phyloP scores from a whole-genome alignment of 2,329 filamentous ascomycete genomes.

The Dactylellina parvicollis region DNA sequence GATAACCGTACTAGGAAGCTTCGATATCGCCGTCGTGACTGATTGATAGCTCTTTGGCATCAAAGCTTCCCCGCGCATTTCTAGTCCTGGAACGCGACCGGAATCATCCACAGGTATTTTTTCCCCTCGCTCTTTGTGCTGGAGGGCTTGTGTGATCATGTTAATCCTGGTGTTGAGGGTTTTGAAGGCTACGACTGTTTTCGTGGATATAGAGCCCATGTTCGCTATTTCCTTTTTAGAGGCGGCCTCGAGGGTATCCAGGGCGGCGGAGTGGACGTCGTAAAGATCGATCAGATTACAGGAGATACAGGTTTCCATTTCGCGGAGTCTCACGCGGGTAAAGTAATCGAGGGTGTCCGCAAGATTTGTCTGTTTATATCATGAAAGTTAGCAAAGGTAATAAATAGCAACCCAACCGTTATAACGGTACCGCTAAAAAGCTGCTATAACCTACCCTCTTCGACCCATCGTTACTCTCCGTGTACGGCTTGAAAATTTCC shows the following conservation, averaged over 20 bases:
- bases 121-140: background rate
- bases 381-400: background rate
- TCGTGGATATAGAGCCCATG: background rate
- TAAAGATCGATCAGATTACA: slow-evolving; percentile 20
- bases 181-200: background rate
- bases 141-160: background rate
- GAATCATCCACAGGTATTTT: background rate
- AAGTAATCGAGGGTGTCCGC: slow-evolving; percentile 3
- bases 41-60: background rate
- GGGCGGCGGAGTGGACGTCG: slow-evolving; percentile 3
- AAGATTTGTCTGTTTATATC: background rate
- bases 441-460: background rate
- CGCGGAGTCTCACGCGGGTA: background rate
- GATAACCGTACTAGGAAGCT: slow-evolving; percentile 11
- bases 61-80: background rate
- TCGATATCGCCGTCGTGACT: slow-evolving; percentile 2
- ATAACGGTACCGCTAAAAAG: background rate
- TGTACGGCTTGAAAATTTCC: slow-evolving; percentile 6
- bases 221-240: background rate
- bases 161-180: background rate
- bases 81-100: background rate
- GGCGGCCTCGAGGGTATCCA: background rate
- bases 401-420: no score
- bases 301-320: slow-evolving; percentile 4
- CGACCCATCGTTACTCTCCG: background rate